Evolutionary conservation across 768 basidiomycete species (phyloP).

Genomic region (Floccularia luteovirens): DNA sequence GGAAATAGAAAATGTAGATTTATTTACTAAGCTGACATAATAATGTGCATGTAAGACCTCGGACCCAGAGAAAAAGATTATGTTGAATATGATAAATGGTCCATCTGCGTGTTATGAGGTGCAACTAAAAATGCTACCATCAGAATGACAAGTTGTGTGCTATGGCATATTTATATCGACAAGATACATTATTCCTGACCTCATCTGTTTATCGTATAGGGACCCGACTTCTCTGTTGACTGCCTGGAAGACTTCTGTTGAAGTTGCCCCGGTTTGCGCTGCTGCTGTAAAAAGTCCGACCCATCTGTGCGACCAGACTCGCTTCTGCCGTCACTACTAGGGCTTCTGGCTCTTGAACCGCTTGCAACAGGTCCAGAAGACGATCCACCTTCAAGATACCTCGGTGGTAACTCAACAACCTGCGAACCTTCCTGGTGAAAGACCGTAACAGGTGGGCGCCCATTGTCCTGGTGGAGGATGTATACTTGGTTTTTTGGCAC

Average conservation of each 20-base stretch:
- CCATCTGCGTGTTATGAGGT: no score
- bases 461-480: slow-evolving; percentile 57
- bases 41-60: no score
- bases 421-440: slow-evolving; percentile 47
- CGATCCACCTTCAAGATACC: slow-evolving; percentile 25
- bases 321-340: background rate
- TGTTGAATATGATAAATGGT: no score
- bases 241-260: slow-evolving; percentile 12
- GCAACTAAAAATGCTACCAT: no score
- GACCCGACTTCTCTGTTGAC: background rate
- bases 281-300: slow-evolving; percentile 13
- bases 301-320: slow-evolving; percentile 7
- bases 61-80: no score
- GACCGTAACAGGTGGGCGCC: slow-evolving; percentile 48
- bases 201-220: no score
- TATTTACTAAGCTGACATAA: no score
- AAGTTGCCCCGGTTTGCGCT: slow-evolving; percentile 13
- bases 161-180: no score
- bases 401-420: slow-evolving; percentile 54
- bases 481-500: slow-evolving; percentile 30
- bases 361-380: slow-evolving; percentile 8
- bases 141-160: no score
- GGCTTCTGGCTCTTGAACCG: slow-evolving; percentile 11
- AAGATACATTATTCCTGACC: no score
- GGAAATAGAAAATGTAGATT: no score